A percentile compares a stretch with the other conserved stretches of the same genome.
Conservation (phyloP, 306 rosid genomes). For the Quercus parvula region DNA sequence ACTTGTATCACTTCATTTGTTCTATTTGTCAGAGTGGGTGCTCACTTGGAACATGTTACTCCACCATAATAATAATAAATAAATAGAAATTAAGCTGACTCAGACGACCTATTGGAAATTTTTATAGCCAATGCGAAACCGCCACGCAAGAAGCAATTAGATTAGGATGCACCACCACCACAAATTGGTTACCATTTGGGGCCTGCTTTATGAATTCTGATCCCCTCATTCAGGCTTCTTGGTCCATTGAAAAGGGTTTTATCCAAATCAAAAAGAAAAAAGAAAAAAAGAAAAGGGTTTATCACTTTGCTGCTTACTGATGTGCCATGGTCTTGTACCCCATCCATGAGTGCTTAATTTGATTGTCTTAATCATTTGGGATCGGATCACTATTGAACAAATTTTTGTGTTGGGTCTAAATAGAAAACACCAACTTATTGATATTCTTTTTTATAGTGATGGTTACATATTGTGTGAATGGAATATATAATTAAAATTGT, state of each 20-base stretch:
- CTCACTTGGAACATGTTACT: constrained; percentile 12
- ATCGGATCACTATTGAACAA: neutral
- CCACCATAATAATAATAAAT: neutral
- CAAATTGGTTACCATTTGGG: neutral
- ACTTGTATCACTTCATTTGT: neutral
- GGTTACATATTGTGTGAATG: fast-evolving
- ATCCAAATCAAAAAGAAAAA: neutral
- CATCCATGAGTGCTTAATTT: neutral
- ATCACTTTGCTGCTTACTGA: neutral
- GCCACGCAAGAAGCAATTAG: constrained; percentile 8
- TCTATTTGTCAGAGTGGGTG: neutral
- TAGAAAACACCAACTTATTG: neutral
- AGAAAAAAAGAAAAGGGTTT: neutral
- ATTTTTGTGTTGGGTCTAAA: neutral
- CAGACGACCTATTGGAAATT: neutral
- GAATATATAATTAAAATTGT: too few relatives aligned
- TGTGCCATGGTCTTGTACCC: neutral
- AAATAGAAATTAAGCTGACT: constrained; percentile 1
- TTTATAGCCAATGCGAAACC: neutral
- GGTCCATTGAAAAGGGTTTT: neutral
- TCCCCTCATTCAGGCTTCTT: neutral
- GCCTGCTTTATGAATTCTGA: neutral
- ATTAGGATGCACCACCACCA: constrained; percentile 30
- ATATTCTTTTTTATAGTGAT: neutral
- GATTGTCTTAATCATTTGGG: too few relatives aligned